Evolutionary conservation across 2,329 filamentous ascomycete species (phyloP), one percentile per base, ranked within the genome.

Genomic region (Penicillium fuscoglaucum): DNA sequence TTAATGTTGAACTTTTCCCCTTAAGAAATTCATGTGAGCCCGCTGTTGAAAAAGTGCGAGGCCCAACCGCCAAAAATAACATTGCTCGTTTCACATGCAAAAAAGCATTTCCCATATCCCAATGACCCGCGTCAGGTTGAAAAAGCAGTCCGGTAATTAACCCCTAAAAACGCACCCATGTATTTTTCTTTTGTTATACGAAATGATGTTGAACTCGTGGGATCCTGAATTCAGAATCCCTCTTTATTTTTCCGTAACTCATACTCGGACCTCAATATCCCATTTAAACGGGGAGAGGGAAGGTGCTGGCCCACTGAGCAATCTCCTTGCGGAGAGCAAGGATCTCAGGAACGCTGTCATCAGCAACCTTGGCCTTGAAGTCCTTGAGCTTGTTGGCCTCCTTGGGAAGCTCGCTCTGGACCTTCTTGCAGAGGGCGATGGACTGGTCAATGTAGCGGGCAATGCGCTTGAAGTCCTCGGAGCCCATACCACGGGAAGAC

Each of bases 301-400:
- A 99, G 67, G 85, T 86, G 74, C 84, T 84, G 74, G 90, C 91
- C 93, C 93, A 99, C 49, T 80, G 80, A 47, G 91, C 83, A 75
- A 99, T 92, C 84, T 98, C 93, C 82, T 91, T 89, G 82, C 88
- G 90, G 75, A 96, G 84, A 68, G 84, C 85, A 76, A 90, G 87
- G 80, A 99, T 93, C 82, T 93, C 90, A 61, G 85, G 79, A 49
- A 96, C 83, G 72, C 89, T 85, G 64, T 91, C 93, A 67, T 83
- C 81, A 58, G 90, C 86, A 62, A 96, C 91, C 85, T 91, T 93
- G 75, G 87, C 87, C 85, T 93, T 96, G 89, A 99, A 98, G 84
- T 99, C 95, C 88, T 98, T 98, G 78, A 96, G 90, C 87, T 96
- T 97, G 87, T 98, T 99, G 72, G 91, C 91, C 79, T 95, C 90